A percentile compares a stretch with the other conserved stretches of the same genome.
Conservation (phyloP, 2,329 filamentous ascomycete species). For the Xylaria sp. region DNA sequence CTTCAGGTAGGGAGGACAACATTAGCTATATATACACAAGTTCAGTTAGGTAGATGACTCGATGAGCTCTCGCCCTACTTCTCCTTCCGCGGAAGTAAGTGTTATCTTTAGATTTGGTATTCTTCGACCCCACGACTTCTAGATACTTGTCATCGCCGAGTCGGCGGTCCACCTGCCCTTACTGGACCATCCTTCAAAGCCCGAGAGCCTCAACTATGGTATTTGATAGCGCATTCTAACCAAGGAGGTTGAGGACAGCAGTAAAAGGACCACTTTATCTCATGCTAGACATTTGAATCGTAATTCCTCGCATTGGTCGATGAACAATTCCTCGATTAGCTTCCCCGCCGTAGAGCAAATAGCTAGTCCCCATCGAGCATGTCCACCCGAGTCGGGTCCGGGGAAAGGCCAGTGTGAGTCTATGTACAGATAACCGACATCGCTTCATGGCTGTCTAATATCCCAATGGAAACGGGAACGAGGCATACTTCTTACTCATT, state of each 20-base stretch:
- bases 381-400: constrained; percentile 41
- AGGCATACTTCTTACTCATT: background rate
- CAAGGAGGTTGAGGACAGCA: background rate
- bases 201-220: constrained; percentile 9
- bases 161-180: constrained; percentile 21
- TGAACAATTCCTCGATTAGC: constrained; percentile 18
- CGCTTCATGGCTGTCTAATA: constrained; percentile 18
- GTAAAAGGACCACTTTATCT: background rate
- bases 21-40: constrained; percentile 8
- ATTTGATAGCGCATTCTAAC: constrained; percentile 5
- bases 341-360: constrained; percentile 15
- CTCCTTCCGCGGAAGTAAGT: constrained; percentile 4
- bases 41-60: background rate
- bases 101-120: background rate
- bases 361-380: constrained; percentile 40
- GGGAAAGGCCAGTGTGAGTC: constrained; percentile 14
- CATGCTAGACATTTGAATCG: constrained; percentile 16
- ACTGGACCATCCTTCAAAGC: constrained; percentile 8
- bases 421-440: constrained; percentile 27
- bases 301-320: constrained; percentile 20
- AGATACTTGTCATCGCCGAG: constrained; percentile 3
- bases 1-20: background rate
- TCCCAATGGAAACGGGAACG: background rate
- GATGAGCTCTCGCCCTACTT: background rate
- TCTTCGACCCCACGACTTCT: constrained; percentile 9